phyloP scores from a whole-genome alignment of 306 rosid genomes.

The Vicia sativa region DNA sequence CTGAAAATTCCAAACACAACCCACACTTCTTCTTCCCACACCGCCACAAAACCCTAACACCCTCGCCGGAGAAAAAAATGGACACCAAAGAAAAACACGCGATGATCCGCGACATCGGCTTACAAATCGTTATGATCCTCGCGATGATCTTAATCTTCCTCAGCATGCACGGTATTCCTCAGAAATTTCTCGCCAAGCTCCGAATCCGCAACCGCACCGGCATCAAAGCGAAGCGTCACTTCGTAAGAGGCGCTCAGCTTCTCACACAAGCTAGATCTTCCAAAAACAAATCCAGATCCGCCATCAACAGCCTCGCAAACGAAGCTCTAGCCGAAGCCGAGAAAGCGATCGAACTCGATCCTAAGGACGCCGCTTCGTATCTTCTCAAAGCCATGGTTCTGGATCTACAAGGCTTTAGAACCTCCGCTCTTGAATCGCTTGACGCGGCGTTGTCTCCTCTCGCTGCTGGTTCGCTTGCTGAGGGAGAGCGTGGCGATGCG shows the following conservation, averaged over 20 bases:
- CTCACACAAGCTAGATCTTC: constrained; percentile 64
- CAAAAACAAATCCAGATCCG: constrained; percentile 38
- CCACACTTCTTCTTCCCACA: background rate
- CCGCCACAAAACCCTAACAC: background rate
- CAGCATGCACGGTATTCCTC: constrained; percentile 64
- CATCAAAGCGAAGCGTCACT: constrained; percentile 70
- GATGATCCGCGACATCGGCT: constrained; percentile 58
- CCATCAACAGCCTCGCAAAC: constrained; percentile 39
- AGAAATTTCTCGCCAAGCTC: constrained; percentile 47
- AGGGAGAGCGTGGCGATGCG: constrained; percentile 75
- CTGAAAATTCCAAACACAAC: background rate
- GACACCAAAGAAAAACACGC: constrained; percentile 31
- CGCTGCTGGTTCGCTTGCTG: constrained; percentile 54
- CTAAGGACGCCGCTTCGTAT: constrained; percentile 86
- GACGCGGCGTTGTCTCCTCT: constrained; percentile 81
- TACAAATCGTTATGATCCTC: constrained; percentile 61
- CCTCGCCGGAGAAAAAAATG: constrained; percentile 29
- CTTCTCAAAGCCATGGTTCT: constrained; percentile 73
- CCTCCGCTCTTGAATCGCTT: constrained; percentile 79
- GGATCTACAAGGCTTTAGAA: constrained; percentile 69
- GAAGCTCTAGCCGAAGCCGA: constrained; percentile 71
- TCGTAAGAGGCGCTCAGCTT: constrained; percentile 85
- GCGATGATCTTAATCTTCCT: constrained; percentile 53
- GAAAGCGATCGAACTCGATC: constrained; percentile 66
- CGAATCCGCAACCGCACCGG: constrained; percentile 53